Evolutionary conservation across 2,329 filamentous ascomycete species (phyloP), one percentile per base, ranked within the genome.

Genomic region (Cordyceps farinosa): DNA sequence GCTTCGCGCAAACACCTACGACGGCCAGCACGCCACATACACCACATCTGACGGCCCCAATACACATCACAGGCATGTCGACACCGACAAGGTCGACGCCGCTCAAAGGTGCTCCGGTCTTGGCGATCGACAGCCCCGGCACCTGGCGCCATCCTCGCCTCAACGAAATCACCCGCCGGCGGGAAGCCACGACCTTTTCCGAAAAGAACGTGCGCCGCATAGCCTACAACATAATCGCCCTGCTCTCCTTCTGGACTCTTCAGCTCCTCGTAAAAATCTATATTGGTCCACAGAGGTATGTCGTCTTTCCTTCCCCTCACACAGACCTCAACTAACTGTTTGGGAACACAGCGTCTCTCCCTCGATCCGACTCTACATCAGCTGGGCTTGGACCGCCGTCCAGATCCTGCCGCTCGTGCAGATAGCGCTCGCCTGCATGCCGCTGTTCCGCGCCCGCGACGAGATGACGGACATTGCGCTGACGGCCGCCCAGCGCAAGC

Each of bases 81-180:
- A 73, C 72, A 38, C 70, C 71, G 15, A 63, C 69, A 62, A 71
- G 64, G 63, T 69, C 71, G 42, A 78, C 77, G 67, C 71, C 84
- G 67, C 66, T 82, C 72, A 72, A 81, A 74, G 58, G 73, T 77
- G 38, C 70, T 66, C 73, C 76, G 50, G 63, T 74, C 22, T 67
- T 75, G 1, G 66, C 71, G 29, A 72, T 76, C 34, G 84, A 86
- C 60, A 86, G 83, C 69, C 84, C 91, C 7, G 93, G 94, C 62
- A 91, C 88, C 72, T 99, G 95, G 94, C 86, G 88, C 71, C 95
- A 99, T 75, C 95, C 95, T 40, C 87, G 89, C 66, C 83, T 97
- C 67, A 84, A 92, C 70, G 94, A 98, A 77, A 96, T 99, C 73
- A 87, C 90, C 17, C 84, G 85, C 66, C 87, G 95, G 58, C 90